phyloP scores from a whole-genome alignment of 1,284 basidiomycete genomes.

The Ceratobasidium sp. region DNA sequence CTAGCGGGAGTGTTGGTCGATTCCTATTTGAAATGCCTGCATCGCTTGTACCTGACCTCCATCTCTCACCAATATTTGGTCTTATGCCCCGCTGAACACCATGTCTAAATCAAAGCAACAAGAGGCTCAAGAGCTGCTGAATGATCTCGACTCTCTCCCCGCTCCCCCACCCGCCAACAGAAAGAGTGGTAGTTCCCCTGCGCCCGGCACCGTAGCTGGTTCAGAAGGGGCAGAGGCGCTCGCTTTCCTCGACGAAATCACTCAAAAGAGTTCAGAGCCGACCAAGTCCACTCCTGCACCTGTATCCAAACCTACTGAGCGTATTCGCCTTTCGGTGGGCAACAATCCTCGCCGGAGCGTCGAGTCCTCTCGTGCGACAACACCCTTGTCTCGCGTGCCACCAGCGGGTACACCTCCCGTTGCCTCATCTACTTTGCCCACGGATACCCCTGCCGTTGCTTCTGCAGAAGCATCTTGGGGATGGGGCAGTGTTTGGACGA shows the following conservation, averaged over 20 bases:
- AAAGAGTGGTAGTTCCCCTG: slow-evolving; percentile 44
- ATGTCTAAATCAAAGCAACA: slow-evolving; percentile 79
- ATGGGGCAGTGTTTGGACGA: slow-evolving; percentile 80
- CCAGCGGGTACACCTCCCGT: slow-evolving; percentile 47
- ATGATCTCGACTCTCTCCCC: slow-evolving; percentile 85
- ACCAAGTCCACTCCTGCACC: slow-evolving; percentile 66
- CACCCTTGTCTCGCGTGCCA: slow-evolving; percentile 43
- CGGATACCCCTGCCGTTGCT: slow-evolving; percentile 49
- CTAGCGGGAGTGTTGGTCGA: slow-evolving; percentile 9
- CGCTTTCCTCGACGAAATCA: slow-evolving; percentile 94
- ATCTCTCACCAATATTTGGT: background rate
- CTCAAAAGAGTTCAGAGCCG: slow-evolving; percentile 85
- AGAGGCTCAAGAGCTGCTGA: slow-evolving; percentile 89
- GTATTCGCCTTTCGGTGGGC: slow-evolving; percentile 55
- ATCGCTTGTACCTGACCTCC: background rate
- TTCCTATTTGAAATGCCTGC: slow-evolving; percentile 25
- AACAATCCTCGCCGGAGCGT: slow-evolving; percentile 58
- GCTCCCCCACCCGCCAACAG: slow-evolving; percentile 50
- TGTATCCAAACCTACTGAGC: slow-evolving; percentile 78
- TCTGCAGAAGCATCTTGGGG: slow-evolving; percentile 66
- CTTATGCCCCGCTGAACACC: background rate
- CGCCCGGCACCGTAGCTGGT: slow-evolving; percentile 55
- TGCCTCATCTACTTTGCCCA: slow-evolving; percentile 50
- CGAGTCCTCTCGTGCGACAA: slow-evolving; percentile 51
- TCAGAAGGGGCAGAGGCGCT: slow-evolving; percentile 82